A percentile compares a stretch with the other conserved stretches of the same genome.
phyloP scores from a whole-genome alignment of 768 basidiomycete genomes.

The Mycena chlorophos region DNA sequence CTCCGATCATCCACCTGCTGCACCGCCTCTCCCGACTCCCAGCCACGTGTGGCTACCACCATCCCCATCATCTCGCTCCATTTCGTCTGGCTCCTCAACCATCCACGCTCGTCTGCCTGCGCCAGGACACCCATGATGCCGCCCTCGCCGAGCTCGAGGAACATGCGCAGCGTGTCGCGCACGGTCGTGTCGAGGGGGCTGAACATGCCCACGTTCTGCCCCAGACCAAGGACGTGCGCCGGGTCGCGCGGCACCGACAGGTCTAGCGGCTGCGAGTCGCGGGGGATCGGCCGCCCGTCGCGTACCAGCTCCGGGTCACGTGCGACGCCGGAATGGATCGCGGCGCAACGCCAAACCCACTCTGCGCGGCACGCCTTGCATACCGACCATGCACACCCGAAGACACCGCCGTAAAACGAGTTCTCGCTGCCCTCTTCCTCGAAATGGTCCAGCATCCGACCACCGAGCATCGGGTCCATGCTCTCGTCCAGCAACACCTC shows the following conservation, averaged over 20 bases:
- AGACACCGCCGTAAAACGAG: slow-evolving; percentile 43
- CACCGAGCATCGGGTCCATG: slow-evolving; percentile 17
- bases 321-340: slow-evolving; percentile 30
- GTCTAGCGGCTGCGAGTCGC: slow-evolving; percentile 39
- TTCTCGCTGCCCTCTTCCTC: slow-evolving; percentile 75
- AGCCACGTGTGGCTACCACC: slow-evolving; percentile 60
- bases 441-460: slow-evolving; percentile 39
- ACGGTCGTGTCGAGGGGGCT: slow-evolving; percentile 45
- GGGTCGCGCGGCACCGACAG: slow-evolving; percentile 37
- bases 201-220: slow-evolving; percentile 37
- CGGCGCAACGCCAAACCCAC: slow-evolving; percentile 62
- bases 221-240: slow-evolving; percentile 35
- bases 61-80: slow-evolving; percentile 67
- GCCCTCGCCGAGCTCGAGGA: slow-evolving; percentile 73
- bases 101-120: slow-evolving; percentile 68
- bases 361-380: slow-evolving; percentile 68
- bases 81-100: slow-evolving; percentile 66
- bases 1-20: slow-evolving; percentile 16
- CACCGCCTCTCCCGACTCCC: slow-evolving; percentile 27
- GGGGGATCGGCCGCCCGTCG: slow-evolving; percentile 47
- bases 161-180: slow-evolving; percentile 66
- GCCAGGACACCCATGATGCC: slow-evolving; percentile 58
- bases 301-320: slow-evolving; percentile 55
- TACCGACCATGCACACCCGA: slow-evolving; percentile 57
- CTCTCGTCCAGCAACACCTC: slow-evolving; percentile 17